Evolutionary conservation across 257 asterid genomes (phyloP), one percentile per base, ranked within the genome.

Genomic region (Solanum sejunctum): DNA sequence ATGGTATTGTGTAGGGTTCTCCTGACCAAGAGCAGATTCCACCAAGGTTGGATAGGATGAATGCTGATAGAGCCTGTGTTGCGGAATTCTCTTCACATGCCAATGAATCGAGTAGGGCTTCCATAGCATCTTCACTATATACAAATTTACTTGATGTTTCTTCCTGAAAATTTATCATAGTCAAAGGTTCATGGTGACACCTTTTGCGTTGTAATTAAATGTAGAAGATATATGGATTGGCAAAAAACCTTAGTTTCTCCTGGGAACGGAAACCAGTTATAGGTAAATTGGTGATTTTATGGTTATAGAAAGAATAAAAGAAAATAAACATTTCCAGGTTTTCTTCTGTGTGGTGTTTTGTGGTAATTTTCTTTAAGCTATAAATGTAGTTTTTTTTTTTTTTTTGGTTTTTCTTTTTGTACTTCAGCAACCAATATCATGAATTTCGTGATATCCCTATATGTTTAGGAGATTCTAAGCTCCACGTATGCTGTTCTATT

Each of bases 11-110:
- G 89, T 93, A 94, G 32, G 98, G 91, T 60, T 96, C 97, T 57
- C 98, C 98, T 13, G 92, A 86, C 98, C 98, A 96, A 80, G 98
- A 91, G 88, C 87, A 92, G 80, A 98, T 96, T 64, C 99, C 99
- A 43, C 98, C 98, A 45, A 94, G 90, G 88, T 92, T 94, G 56
- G 99, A 89, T 61, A 96, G 84, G 72, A 94, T 90, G 89, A 87
- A 91, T 3, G 97, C 93, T 43, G 98, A 92, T 77, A 92, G 83
- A 55, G 92, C 87, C 85, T 92, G 96, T 45, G 86, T 81, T 21
- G 86, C 71, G 5, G 89, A 85, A 39, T 87, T 88, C 36, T 91
- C 94, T 84, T 94, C 97, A 83, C 88, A 83, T 58, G 88, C 80
- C 78, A 93, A 86, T 41, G 96, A 87, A 71, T 90, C 91, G 10